Percentiles rank a stretch among this genome's conserved stretches.
phyloP scores from a whole-genome alignment of 805 yeast species.

The Wickerhamiella vanderwaltii region DNA sequence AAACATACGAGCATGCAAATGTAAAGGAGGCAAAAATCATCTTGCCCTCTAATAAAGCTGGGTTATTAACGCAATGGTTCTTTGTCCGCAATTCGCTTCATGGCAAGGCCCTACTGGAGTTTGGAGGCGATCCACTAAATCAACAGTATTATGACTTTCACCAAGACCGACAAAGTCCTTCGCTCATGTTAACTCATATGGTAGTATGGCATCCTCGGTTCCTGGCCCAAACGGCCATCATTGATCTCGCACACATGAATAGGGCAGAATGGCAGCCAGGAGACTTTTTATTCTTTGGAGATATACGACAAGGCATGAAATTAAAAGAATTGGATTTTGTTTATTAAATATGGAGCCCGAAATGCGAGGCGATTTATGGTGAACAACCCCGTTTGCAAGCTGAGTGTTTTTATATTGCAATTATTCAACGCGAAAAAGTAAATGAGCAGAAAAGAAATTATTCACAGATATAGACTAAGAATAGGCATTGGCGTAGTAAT shows the following conservation, averaged over 20 bases:
- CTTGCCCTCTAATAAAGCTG: constrained; percentile 50
- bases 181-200: constrained; percentile 50
- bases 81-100: constrained; percentile 44
- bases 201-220: constrained; percentile 83
- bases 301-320: background rate
- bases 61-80: constrained; percentile 52
- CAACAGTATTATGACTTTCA: constrained; percentile 50
- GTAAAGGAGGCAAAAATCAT: constrained; percentile 46
- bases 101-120: constrained; percentile 58
- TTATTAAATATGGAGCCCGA: no score
- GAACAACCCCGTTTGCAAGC: no score
- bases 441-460: no score
- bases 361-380: no score
- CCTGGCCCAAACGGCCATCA: constrained; percentile 44
- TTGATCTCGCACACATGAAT: background rate
- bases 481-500: no score
- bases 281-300: constrained; percentile 3
- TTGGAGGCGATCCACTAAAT: constrained; percentile 55
- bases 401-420: no score
- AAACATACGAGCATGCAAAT: constrained; percentile 51
- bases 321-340: background rate
- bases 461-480: no score
- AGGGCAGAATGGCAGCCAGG: background rate
- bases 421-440: no score
- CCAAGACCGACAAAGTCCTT: constrained; percentile 21